phyloP scores from a whole-genome alignment of 2,329 filamentous ascomycete species.

The Botrytis elliptica region DNA sequence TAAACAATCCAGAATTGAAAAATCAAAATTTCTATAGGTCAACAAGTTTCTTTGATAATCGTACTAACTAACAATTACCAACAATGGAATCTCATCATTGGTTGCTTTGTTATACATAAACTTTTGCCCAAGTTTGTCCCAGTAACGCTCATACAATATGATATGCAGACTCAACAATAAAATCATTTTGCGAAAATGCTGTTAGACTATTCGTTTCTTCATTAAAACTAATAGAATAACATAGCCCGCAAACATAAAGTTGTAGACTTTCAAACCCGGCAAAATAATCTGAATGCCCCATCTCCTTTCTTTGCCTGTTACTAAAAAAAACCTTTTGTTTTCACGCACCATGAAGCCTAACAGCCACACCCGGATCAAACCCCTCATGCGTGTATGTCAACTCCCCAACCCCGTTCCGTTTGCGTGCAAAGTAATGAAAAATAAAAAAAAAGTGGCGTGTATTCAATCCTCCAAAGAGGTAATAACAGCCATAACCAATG shows the following conservation, averaged over 20 bases:
- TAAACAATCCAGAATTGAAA: background rate
- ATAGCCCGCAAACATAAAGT: background rate
- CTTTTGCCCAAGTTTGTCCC: no score
- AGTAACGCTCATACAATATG: background rate
- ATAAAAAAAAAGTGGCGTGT: slow-evolving; percentile 11
- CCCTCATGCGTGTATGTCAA: slow-evolving; percentile 26
- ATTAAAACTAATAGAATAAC: background rate
- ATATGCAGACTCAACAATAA: background rate
- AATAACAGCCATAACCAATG: slow-evolving; percentile 17
- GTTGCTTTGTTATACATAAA: background rate
- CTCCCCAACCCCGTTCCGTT: slow-evolving; percentile 24
- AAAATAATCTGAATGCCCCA: background rate
- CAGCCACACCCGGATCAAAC: slow-evolving; percentile 21
- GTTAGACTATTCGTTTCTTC: background rate
- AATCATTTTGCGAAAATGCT: background rate
- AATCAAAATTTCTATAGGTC: background rate
- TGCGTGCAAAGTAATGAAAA: slow-evolving; percentile 24
- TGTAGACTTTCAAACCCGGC: background rate
- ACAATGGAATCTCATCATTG: background rate
- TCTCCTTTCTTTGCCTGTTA: background rate
- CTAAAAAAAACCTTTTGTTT: background rate
- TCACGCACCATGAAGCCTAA: slow-evolving; percentile 20
- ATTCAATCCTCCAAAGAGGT: slow-evolving; percentile 25
- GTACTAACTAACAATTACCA: background rate
- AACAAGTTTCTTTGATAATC: background rate